Base-by-base conservation (phyloP, 1,284 basidiomycete species). In the Naganishia albida region DNA sequence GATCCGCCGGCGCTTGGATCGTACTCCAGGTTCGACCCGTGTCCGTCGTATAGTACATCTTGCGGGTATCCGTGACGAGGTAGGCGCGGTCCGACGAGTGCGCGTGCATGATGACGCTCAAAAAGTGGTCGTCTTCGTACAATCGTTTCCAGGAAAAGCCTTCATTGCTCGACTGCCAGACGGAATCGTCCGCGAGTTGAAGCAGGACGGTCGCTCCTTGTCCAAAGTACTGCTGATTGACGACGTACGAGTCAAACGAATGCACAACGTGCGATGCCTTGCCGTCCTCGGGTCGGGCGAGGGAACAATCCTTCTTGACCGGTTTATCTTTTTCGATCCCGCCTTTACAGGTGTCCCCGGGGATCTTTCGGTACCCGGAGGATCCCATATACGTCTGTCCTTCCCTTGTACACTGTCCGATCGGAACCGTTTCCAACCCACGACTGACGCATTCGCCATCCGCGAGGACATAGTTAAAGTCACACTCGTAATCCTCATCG, bases 161-260 rank as follows among this genome's bases (percentile, higher is more conserved):
- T 77, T 99, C 94, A 76, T 94, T 97, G 73, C 85, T 85, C 0
- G 93, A 96, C 80, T 96, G 92, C 90, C 91, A 98, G 63, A 97
- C 83, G 0, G 85, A 84, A 67, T 87, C 81, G 72, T 97, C 91
- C 1, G 77, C 76, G 2, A 96, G 83, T 30, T 91, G 88, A 38
- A 91, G 86, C 25, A 99, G 85, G 60, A 98, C 86, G 1, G 92
- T 93, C 83, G 91, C 75, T 6, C 75, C 80, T 46, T 72, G 67
- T 15, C 74, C 69, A 63, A 80, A 77, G 80, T 94, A 98, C n/a
- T 86, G 81, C 72, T 92, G 86, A 73, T 93, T 90, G 8, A 84
- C 77, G 26, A 97, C 83, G 30, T 80, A 75, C n/a, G 84, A 82
- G 0, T 83, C 80, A 80, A 97, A 97, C 54, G 87, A 81, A 77